Conservation (phyloP, 306 rosid genomes). For the Cicer arietinum region DNA sequence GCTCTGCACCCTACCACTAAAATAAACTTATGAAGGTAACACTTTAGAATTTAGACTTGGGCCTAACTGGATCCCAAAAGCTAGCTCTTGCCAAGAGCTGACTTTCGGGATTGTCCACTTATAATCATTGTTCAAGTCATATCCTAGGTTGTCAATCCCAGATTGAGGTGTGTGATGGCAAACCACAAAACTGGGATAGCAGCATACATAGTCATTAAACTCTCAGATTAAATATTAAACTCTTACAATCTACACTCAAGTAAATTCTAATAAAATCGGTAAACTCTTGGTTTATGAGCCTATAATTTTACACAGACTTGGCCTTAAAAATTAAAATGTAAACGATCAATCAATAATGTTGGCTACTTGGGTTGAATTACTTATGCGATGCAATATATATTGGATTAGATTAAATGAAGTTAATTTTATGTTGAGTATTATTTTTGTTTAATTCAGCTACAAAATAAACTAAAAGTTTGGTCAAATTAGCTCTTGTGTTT, state of each 20-base stretch:
- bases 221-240: neutral
- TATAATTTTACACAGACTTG: too few species aligned
- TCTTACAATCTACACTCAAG: neutral
- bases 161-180: neutral
- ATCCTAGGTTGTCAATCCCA: neutral
- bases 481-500: too few species aligned
- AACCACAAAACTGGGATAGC: neutral
- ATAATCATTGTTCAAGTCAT: neutral
- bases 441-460: too few species aligned
- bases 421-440: too few species aligned
- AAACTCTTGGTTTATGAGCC: too few species aligned
- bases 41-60: neutral
- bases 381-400: too few species aligned
- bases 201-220: neutral
- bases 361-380: too few species aligned
- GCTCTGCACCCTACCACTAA: neutral
- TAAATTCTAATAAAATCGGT: too few species aligned
- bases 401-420: too few species aligned
- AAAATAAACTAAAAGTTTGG: too few species aligned
- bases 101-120: conserved; percentile 2
- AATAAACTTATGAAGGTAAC: neutral
- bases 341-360: too few species aligned
- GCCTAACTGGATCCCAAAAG: conserved; percentile 16
- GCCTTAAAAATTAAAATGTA: too few species aligned
- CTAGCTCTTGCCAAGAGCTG: neutral